Evolutionary conservation across 1,284 basidiomycete genomes (phyloP).

Genomic region (Ceratobasidium papillatum): DNA sequence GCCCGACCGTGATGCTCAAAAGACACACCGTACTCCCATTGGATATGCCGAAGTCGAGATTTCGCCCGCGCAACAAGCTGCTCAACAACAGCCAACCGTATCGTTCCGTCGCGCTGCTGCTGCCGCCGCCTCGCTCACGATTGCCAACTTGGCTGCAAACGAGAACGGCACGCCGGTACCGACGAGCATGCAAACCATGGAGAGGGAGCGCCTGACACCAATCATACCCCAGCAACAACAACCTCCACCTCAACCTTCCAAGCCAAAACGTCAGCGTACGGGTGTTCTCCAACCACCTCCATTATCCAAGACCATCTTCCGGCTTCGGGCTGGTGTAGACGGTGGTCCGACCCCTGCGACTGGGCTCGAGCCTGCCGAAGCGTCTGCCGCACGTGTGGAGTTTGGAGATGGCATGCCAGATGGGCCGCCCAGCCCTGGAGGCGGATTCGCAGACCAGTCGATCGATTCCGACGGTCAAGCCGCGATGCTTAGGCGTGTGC

Average conservation of each 20-base stretch:
- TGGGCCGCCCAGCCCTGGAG: constrained; percentile 15
- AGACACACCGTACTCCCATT: constrained; percentile 90
- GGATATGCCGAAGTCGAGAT: constrained; percentile 79
- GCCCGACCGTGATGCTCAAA: constrained; percentile 91
- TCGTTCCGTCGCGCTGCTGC: constrained; percentile 80
- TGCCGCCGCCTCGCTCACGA: constrained; percentile 79
- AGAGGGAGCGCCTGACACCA: constrained; percentile 18
- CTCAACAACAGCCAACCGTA: constrained; percentile 63
- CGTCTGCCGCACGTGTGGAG: constrained; percentile 28
- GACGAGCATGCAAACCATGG: constrained; percentile 58
- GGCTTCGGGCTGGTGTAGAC: constrained; percentile 61
- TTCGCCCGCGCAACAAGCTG: constrained; percentile 40
- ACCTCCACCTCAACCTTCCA: constrained; percentile 52
- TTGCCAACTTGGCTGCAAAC: constrained; percentile 83
- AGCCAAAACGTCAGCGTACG: constrained; percentile 71
- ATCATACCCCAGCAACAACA: constrained; percentile 52
- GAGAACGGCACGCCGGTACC: constrained; percentile 74
- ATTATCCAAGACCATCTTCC: constrained; percentile 64
- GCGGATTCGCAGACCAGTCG: constrained; percentile 45
- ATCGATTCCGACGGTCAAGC: constrained; percentile 59
- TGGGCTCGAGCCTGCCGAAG: constrained; percentile 59
- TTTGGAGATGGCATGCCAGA: constrained; percentile 24
- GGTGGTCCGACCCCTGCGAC: constrained; percentile 69
- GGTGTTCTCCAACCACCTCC: constrained; percentile 76
- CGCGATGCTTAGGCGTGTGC: constrained; percentile 68